Percentiles rank a stretch among this genome's conserved stretches.
These are phyloP conservation scores for Magnolia officinalis DNA, from an alignment of 164 flowering plant genomes.

Conservation along the genomic window DNA sequence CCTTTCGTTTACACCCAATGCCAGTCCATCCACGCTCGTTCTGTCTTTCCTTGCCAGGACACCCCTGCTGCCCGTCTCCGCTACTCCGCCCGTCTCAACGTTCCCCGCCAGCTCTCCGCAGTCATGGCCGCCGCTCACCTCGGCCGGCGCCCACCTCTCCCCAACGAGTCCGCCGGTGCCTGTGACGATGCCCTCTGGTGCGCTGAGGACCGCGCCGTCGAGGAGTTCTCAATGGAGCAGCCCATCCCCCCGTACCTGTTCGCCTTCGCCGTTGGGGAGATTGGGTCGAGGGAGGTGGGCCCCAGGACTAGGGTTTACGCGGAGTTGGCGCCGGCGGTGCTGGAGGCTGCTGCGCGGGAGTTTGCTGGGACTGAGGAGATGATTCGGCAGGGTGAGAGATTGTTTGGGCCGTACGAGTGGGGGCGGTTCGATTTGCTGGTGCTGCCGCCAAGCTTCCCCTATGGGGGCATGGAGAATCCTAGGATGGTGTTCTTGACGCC, in stretches of 20 bases:
- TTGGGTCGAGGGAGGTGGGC: conserved; percentile 75
- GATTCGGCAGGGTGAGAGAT: conserved; percentile 80
- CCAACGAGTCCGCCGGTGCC: conserved; percentile 33
- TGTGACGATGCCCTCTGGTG: conserved; percentile 65
- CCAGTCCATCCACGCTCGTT: conserved; percentile 85
- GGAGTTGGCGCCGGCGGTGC: conserved; percentile 48
- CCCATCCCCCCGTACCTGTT: conserved; percentile 89
- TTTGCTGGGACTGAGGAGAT: conserved; percentile 91
- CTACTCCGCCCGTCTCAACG: conserved; percentile 59
- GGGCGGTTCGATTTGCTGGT: conserved; percentile 92
- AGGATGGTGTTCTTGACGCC: conserved; percentile 95
- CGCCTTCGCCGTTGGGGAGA: conserved; percentile 84
- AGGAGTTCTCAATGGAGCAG: conserved; percentile 90
- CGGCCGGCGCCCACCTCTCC: conserved; percentile 48
- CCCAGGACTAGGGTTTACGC: conserved; percentile 83
- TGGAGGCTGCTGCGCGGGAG: conserved; percentile 79
- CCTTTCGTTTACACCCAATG: conserved; percentile 95
- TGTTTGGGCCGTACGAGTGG: conserved; percentile 92
- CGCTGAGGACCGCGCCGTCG: conserved; percentile 72
- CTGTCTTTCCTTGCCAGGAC: conserved; percentile 93
- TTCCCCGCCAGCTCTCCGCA: conserved; percentile 63
- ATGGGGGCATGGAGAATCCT: conserved; percentile 99
- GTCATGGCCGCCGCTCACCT: conserved; percentile 84
- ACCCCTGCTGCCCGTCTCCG: conserved; percentile 79
- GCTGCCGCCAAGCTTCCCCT: conserved; percentile 97